A percentile compares a stretch with the other conserved stretches of the same genome.
Evolutionary conservation across 2,329 filamentous ascomycete genomes (phyloP).

Genomic region (Monosporascus sp.): DNA sequence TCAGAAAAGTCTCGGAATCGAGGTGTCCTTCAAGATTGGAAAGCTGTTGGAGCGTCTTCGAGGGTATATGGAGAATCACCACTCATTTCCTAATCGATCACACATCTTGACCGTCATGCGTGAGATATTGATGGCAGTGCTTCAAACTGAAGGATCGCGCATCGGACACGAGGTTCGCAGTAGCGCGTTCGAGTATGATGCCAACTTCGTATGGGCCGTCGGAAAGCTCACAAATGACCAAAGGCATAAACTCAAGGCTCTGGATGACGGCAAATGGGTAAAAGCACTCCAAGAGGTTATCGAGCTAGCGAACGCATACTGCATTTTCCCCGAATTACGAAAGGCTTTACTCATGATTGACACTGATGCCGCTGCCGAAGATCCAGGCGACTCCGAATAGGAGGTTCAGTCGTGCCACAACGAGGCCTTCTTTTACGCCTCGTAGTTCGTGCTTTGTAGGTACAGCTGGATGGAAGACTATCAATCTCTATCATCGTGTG

Average conservation of each 20-base stretch:
- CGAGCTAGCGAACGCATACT: background rate
- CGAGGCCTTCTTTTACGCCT: too few relatives aligned
- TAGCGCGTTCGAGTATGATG: constrained; percentile 1
- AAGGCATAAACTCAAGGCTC: background rate
- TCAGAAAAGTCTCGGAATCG: background rate
- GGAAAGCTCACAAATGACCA: constrained; percentile 1
- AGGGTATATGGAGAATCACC: constrained; percentile 1
- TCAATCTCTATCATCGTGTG: too few relatives aligned
- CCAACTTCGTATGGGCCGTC: background rate
- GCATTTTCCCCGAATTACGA: background rate
- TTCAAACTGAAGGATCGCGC: constrained; percentile 3
- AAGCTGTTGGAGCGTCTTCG: background rate
- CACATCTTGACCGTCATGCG: constrained; percentile 5
- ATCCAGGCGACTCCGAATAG: too few relatives aligned
- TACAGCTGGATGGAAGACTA: too few relatives aligned
- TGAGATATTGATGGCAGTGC: constrained; percentile 2
- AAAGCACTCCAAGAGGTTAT: background rate
- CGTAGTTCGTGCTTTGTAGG: too few relatives aligned
- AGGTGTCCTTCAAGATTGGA: constrained; percentile 2
- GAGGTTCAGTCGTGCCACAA: too few relatives aligned
- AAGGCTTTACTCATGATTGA: background rate
- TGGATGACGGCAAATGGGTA: constrained; percentile 3
- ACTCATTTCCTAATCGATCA: constrained; percentile 1
- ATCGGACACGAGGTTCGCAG: constrained; percentile 2
- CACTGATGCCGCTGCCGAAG: background rate